Base-by-base conservation (phyloP, 352 stramenopile genomes). In the Pythium aphanidermatum region DNA sequence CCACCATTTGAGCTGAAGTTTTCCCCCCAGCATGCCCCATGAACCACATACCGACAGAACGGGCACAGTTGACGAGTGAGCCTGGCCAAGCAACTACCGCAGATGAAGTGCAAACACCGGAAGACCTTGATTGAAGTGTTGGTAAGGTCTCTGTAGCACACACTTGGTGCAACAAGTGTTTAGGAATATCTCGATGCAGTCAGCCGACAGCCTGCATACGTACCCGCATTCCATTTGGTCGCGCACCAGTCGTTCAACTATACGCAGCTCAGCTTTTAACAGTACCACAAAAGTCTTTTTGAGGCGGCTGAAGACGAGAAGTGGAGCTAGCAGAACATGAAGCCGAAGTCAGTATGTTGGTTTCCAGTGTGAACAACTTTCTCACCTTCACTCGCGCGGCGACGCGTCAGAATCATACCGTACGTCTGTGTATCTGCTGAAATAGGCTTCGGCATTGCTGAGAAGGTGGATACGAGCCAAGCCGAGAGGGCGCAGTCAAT, bases 191-290 rank as follows among this genome's bases (percentile, higher is more conserved):
- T 30, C 8, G 32, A 39, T 19, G 1, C 13, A 37, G 1, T 13
- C 26, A 37, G 17, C 19, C 7, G 17, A 24, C 2, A 36, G n/a
- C 3, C n/a, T 19, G 12, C 20, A 30, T 19, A 58, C 55, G 35
- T 46, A 63, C 55, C 55, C 55, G 23, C 55, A 63, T 19, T 63
- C 48, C 48, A 63, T 46, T 2, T 32, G 43, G 30, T 58, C 48
- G 27, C 44, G 32, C 28, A 55, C 55, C 16, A 63, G 55, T 1
- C 55, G 47, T 8, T 58, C 55, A 20, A 58, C 9, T 0, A 55
- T 12, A 11, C 30, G 25, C 8, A 25, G 21, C 13, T 58, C 37
- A 5, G 55, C 33, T 7, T 41, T 38, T 13, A 58, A 30, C 5
- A 58, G 4, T 16, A 63, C n/a, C 2, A 27, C 24, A 29, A 63